A percentile compares a stretch with the other conserved stretches of the same genome.
Evolutionary conservation across 2,329 filamentous ascomycete species (phyloP).

Genomic region (Colletotrichum paranaense): DNA sequence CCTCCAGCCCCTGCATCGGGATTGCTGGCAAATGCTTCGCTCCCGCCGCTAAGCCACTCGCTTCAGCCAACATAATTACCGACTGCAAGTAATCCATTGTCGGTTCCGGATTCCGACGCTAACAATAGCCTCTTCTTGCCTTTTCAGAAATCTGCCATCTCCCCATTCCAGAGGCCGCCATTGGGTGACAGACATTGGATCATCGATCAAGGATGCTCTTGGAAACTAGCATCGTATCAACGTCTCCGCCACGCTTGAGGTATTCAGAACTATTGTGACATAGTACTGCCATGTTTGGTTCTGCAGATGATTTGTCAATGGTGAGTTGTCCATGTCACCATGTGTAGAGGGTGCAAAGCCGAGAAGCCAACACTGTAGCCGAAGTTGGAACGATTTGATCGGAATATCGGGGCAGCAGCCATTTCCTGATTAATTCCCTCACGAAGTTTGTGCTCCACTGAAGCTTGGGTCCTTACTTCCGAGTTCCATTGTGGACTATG

Average conservation of each 20-base stretch:
- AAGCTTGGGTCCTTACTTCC: background rate
- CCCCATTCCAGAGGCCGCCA: background rate
- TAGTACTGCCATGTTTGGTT: background rate
- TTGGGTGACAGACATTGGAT: no score
- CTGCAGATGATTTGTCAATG: background rate
- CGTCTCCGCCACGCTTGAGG: no score
- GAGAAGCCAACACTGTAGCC: conserved; percentile 18
- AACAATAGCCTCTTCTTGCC: background rate
- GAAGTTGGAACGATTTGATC: conserved; percentile 5
- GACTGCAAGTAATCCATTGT: background rate
- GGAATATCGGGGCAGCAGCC: conserved; percentile 15
- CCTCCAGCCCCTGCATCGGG: background rate
- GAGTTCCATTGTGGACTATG: background rate
- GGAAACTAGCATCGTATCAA: no score
- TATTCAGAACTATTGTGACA: no score
- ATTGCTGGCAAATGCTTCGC: background rate
- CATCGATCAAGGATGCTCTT: no score
- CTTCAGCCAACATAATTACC: background rate
- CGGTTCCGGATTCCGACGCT: background rate
- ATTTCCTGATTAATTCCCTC: background rate
- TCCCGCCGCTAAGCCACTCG: background rate
- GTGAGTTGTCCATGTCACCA: background rate
- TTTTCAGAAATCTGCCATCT: background rate
- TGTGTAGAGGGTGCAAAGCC: conserved; percentile 17
- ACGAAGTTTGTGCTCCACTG: background rate